Percentiles rank a stretch among this genome's conserved stretches.
Conservation (phyloP, 2,329 filamentous ascomycete species). For the Neofusicoccum cordaticola region DNA sequence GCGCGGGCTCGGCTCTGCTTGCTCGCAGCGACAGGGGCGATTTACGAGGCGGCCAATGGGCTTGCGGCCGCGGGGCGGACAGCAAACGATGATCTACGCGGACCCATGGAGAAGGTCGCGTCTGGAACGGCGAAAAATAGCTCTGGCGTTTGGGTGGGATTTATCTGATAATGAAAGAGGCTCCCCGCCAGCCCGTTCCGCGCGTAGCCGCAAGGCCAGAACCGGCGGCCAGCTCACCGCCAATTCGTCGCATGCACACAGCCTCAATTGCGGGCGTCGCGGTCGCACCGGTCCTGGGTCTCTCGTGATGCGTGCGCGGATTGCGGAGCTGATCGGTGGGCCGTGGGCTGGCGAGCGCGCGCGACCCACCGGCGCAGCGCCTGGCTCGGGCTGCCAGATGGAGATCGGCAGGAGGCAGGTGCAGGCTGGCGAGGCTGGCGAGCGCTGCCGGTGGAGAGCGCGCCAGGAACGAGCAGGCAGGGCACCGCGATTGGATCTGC, state of each 20-base stretch:
- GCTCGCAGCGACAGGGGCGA: neutral
- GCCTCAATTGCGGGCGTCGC: conserved; percentile 1
- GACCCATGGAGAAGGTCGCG: neutral
- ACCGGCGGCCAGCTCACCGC: neutral
- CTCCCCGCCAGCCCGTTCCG: neutral
- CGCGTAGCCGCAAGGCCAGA: conserved; percentile 1
- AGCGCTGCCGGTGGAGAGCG: neutral
- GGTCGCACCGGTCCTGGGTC: neutral
- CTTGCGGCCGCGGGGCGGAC: neutral
- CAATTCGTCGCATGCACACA: conserved; percentile 5
- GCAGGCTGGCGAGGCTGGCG: neutral
- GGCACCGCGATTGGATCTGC: conserved; percentile 7
- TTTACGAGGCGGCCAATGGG: conserved; percentile 4
- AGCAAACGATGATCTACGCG: neutral
- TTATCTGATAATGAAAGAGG: neutral
- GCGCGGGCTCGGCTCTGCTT: conserved; percentile 1
- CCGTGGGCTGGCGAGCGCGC: neutral
- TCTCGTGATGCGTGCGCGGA: conserved; percentile 11
- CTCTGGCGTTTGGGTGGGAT: neutral
- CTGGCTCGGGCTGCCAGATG: neutral
- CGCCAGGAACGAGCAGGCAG: neutral
- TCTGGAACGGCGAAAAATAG: conserved; percentile 3
- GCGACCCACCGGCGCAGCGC: neutral
- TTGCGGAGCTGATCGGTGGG: neutral
- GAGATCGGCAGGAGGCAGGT: conserved; percentile 9